A percentile compares a stretch with the other conserved stretches of the same genome.
phyloP scores from a whole-genome alignment of 2,329 filamentous ascomycete species.

The Epichloe glyceriae region DNA sequence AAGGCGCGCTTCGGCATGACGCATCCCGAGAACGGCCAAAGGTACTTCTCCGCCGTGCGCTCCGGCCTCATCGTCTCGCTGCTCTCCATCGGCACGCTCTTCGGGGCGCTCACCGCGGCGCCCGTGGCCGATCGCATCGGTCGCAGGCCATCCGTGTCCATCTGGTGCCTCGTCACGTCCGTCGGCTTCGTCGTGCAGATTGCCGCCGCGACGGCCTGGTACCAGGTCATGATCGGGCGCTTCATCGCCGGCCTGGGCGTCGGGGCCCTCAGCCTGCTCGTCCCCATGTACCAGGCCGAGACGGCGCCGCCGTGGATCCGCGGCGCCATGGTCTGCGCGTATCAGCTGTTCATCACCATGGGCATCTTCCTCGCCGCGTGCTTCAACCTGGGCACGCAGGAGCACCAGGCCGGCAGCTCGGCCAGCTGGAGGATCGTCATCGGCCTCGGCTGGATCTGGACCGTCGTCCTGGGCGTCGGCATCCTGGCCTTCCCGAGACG shows the following conservation, averaged over 20 bases:
- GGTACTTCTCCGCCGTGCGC: conserved; percentile 37
- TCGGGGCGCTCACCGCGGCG: conserved; percentile 47
- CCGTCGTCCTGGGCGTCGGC: conserved; percentile 32
- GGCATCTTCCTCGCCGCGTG: conserved; percentile 49
- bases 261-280: conserved; percentile 49
- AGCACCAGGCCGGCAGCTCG: conserved; percentile 29
- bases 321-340: conserved; percentile 50
- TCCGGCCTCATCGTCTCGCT: conserved; percentile 47
- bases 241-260: conserved; percentile 55
- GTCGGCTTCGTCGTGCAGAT: conserved; percentile 58
- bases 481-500: conserved; percentile 40
- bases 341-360: conserved; percentile 61
- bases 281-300: conserved; percentile 66
- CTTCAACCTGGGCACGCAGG: conserved; percentile 49
- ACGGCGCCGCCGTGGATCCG: conserved; percentile 54
- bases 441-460: conserved; percentile 38
- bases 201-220: conserved; percentile 41
- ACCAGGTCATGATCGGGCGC: conserved; percentile 52
- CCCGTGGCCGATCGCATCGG: conserved; percentile 53
- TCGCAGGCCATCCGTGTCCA: conserved; percentile 47
- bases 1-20: conserved; percentile 34
- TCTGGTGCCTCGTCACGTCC: conserved; percentile 47
- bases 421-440: conserved; percentile 49
- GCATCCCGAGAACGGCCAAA: conserved; percentile 20
- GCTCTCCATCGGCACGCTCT: conserved; percentile 45